phyloP scores from a whole-genome alignment of 1,284 basidiomycete species.

The Tetrapyrgos nigripes region DNA sequence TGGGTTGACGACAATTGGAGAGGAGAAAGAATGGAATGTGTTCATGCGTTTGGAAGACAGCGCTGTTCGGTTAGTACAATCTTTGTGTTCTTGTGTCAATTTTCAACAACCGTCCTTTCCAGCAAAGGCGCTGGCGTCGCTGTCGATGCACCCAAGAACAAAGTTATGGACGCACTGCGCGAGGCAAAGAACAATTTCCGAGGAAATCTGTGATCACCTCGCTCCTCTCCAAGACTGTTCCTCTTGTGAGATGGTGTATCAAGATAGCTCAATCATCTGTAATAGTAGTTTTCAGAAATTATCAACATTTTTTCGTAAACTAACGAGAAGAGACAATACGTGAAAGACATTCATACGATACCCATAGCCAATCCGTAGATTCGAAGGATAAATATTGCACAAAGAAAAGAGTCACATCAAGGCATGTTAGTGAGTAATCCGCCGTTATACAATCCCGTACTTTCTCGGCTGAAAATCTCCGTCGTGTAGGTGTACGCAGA shows the following conservation, averaged over 20 bases:
- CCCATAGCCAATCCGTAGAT: no score
- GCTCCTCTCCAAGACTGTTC: no score
- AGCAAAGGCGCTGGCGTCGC: slow-evolving; percentile 56
- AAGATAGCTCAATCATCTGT: no score
- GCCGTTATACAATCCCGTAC: no score
- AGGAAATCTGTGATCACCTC: slow-evolving; percentile 35
- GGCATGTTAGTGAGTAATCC: background rate
- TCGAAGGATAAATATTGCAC: background rate
- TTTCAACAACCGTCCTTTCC: slow-evolving; percentile 6
- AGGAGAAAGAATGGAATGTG: slow-evolving; percentile 88
- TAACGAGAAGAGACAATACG: background rate
- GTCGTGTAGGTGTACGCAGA: background rate
- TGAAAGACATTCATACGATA: background rate
- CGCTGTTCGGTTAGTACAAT: slow-evolving; percentile 59
- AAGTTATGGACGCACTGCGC: slow-evolving; percentile 78
- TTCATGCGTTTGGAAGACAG: slow-evolving; percentile 76
- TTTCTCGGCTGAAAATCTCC: background rate
- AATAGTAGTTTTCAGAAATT: background rate
- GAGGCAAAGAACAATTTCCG: slow-evolving; percentile 86
- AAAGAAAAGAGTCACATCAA: background rate
- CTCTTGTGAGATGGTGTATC: background rate
- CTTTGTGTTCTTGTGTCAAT: background rate
- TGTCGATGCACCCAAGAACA: slow-evolving; percentile 51
- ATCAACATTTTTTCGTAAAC: background rate
- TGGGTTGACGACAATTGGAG: slow-evolving; percentile 82